These are phyloP conservation scores for Aspergillus sp. DNA, from an alignment of 2,329 filamentous ascomycete genomes.

Conservation along the genomic window DNA sequence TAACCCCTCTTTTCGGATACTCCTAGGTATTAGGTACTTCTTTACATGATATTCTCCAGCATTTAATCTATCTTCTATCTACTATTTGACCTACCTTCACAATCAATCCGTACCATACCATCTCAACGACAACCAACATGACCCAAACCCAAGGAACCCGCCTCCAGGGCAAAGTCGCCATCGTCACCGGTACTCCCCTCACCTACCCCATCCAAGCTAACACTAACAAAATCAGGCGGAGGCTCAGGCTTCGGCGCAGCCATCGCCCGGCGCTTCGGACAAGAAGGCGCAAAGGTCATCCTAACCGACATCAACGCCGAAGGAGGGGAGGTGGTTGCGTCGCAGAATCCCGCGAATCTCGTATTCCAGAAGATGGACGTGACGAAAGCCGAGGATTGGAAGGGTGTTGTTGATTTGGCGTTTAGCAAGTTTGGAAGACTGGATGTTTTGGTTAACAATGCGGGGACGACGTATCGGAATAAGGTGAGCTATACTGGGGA, in stretches of 20 bases:
- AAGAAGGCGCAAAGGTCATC: constrained; percentile 39
- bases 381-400: constrained; percentile 30
- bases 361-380: constrained; percentile 33
- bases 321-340: constrained; percentile 27
- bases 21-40: no score
- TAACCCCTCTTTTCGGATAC: no score
- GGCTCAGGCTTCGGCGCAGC: constrained; percentile 41
- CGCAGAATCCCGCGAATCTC: constrained; percentile 23
- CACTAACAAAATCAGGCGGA: constrained; percentile 23
- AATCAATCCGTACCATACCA: not conserved
- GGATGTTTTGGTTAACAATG: constrained; percentile 46
- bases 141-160: constrained; percentile 18
- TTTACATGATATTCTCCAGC: no score
- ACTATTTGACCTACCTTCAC: not conserved
- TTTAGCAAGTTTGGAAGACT: constrained; percentile 30
- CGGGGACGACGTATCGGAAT: constrained; percentile 38
- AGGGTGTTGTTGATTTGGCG: constrained; percentile 21
- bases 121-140: constrained; percentile 3
- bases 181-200: constrained; percentile 35
- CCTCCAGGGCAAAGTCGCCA: constrained; percentile 41
- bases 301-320: constrained; percentile 37
- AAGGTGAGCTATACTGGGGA: constrained; percentile 22
- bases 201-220: constrained; percentile 1
- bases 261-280: constrained; percentile 33
- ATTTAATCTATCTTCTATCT: no score